Percentiles rank a stretch among this genome's conserved stretches.
Conservation (phyloP, 306 rosid species). For the Dicorynia guianensis region DNA sequence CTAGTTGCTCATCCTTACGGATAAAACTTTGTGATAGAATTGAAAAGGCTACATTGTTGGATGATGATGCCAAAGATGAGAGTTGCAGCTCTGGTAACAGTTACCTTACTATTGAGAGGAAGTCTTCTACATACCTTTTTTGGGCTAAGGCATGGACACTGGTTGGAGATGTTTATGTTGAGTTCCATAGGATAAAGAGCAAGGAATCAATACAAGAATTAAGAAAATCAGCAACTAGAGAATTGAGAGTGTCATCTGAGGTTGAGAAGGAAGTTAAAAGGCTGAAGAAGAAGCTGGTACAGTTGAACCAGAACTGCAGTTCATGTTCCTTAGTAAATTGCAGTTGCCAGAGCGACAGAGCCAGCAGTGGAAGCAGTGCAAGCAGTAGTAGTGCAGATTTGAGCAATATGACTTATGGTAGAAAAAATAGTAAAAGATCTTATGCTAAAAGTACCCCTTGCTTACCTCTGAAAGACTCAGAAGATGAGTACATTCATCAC, state of each 20-base stretch:
- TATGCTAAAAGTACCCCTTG: constrained; percentile 50
- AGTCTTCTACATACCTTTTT: constrained; percentile 77
- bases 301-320: constrained; percentile 73
- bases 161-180: constrained; percentile 89
- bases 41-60: constrained; percentile 47
- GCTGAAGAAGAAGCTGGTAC: constrained; percentile 84
- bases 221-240: constrained; percentile 61
- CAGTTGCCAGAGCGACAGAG: constrained; percentile 98
- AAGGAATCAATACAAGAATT: constrained; percentile 56
- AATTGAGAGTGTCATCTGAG: constrained; percentile 86
- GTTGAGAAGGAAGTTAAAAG: constrained; percentile 96
- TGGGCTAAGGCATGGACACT: constrained; percentile 97
- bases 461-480: constrained; percentile 57
- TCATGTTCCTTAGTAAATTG: constrained; percentile 92
- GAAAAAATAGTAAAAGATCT: constrained; percentile 66
- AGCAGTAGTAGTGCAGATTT: constrained; percentile 71
- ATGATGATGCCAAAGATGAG: constrained; percentile 48
- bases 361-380: constrained; percentile 97
- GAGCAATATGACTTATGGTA: constrained; percentile 50
- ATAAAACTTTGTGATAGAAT: constrained; percentile 49
- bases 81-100: constrained; percentile 46
- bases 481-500: constrained; percentile 44
- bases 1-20: constrained; percentile 53
- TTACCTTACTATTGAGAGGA: constrained; percentile 60
- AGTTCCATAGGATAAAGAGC: constrained; percentile 65